Evolutionary conservation across 2,329 filamentous ascomycete species (phyloP).

Genomic region (Sclerotinia nivalis): DNA sequence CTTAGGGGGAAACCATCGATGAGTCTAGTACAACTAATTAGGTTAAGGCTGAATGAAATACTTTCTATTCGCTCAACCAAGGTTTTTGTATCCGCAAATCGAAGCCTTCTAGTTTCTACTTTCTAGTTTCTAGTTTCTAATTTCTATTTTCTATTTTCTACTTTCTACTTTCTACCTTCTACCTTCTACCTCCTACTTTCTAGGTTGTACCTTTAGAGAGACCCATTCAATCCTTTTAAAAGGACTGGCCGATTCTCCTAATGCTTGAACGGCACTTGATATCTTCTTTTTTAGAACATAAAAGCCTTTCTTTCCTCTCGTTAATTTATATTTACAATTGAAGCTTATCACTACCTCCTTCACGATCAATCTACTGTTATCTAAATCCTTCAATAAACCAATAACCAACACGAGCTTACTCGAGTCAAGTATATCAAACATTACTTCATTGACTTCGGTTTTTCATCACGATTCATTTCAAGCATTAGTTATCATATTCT

Average conservation of each 20-base stretch:
- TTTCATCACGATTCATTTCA: background rate
- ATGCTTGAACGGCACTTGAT: background rate
- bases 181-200: no score
- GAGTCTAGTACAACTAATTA: conserved; percentile 12
- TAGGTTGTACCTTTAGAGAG: background rate
- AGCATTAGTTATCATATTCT: no score
- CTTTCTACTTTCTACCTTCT: no score
- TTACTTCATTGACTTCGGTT: background rate
- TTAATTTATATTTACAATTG: background rate
- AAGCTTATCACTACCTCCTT: background rate
- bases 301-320: background rate
- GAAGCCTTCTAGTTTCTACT: conserved; percentile 12
- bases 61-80: conserved; percentile 3
- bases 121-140: no score
- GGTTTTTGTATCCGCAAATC: background rate
- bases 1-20: background rate
- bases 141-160: no score
- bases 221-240: conserved; percentile 1
- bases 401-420: background rate
- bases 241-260: conserved; percentile 11
- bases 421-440: conserved; percentile 7
- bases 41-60: conserved; percentile 22
- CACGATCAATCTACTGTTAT: background rate
- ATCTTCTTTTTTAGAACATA: background rate
- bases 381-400: background rate